Evolutionary conservation across 2,329 filamentous ascomycete genomes (phyloP).

Genomic region (Cladosporium sp.): DNA sequence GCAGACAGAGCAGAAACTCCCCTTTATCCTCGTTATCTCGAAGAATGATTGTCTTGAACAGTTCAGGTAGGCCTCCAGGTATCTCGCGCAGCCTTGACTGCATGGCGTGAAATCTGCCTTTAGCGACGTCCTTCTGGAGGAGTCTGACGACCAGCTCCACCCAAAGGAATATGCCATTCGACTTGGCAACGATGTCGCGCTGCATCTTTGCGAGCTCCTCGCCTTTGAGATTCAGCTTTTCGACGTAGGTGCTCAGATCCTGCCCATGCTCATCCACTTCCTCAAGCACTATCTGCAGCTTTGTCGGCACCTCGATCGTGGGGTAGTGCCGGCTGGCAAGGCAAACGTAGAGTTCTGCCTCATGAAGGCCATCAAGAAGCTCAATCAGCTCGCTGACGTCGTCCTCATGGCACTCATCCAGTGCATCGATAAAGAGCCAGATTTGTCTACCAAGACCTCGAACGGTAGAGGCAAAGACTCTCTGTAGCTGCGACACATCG

Average conservation of each 20-base stretch:
- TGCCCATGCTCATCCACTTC: constrained; percentile 30
- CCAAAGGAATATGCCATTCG: constrained; percentile 46
- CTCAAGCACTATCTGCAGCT: constrained; percentile 33
- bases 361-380: constrained; percentile 33
- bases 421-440: constrained; percentile 41
- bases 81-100: constrained; percentile 35
- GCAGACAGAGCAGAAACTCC: constrained; percentile 44
- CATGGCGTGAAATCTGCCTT: constrained; percentile 29
- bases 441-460: constrained; percentile 27
- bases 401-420: constrained; percentile 43
- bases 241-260: constrained; percentile 35
- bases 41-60: constrained; percentile 50
- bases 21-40: constrained; percentile 43
- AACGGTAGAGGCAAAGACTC: constrained; percentile 20
- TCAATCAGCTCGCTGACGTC: constrained; percentile 36
- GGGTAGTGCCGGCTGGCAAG: constrained; percentile 46
- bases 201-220: constrained; percentile 25
- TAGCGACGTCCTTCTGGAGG: constrained; percentile 39
- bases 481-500: background rate
- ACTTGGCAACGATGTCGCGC: constrained; percentile 31
- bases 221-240: constrained; percentile 26
- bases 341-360: constrained; percentile 30
- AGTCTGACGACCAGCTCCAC: constrained; percentile 43
- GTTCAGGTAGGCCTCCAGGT: constrained; percentile 38
- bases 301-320: constrained; percentile 32